Conservation (phyloP, 805 yeast genomes). For the Debaryomyces prosopidis region DNA sequence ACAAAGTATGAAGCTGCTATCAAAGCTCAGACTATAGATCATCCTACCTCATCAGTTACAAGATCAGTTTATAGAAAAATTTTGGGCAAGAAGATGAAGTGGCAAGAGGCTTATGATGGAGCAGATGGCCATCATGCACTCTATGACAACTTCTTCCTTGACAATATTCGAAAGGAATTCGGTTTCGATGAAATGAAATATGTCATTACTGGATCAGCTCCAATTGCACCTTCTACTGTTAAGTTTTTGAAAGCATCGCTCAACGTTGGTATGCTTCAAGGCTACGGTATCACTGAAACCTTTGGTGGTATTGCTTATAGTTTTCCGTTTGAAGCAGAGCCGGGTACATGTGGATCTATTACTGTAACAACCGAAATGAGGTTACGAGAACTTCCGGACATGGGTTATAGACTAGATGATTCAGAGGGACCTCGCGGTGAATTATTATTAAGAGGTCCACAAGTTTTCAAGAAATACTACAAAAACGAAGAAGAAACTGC, state of each 20-base stretch:
- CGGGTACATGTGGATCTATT: conserved; percentile 41
- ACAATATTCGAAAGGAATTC: conserved; percentile 16
- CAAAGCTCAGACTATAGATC: conserved; percentile 6
- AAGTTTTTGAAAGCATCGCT: conserved; percentile 62
- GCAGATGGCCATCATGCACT: conserved; percentile 33
- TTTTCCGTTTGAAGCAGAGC: conserved; percentile 41
- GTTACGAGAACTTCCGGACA: conserved; percentile 61
- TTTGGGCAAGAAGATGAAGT: conserved; percentile 18
- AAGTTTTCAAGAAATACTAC: conserved; percentile 51
- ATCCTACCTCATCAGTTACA: conserved; percentile 7
- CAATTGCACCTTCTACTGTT: conserved; percentile 62
- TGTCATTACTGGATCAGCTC: conserved; percentile 58
- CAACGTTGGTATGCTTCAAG: conserved; percentile 59
- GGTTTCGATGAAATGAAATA: conserved; percentile 29
- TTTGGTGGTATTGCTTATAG: conserved; percentile 53
- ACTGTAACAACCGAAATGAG: conserved; percentile 53
- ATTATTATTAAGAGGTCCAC: conserved; percentile 57
- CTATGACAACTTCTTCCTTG: conserved; percentile 28
- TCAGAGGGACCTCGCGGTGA: conserved; percentile 48
- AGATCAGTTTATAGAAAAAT: conserved; percentile 19
- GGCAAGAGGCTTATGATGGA: conserved; percentile 42
- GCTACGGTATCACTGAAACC: conserved; percentile 74
- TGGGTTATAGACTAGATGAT: conserved; percentile 47
- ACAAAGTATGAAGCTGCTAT: conserved; percentile 37
- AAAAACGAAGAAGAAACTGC: conserved; percentile 50